Percentiles rank a stretch among this genome's conserved stretches.
Conservation (phyloP, 495 filamentous ascomycete genomes). For the Penicillium dipodomyicola region DNA sequence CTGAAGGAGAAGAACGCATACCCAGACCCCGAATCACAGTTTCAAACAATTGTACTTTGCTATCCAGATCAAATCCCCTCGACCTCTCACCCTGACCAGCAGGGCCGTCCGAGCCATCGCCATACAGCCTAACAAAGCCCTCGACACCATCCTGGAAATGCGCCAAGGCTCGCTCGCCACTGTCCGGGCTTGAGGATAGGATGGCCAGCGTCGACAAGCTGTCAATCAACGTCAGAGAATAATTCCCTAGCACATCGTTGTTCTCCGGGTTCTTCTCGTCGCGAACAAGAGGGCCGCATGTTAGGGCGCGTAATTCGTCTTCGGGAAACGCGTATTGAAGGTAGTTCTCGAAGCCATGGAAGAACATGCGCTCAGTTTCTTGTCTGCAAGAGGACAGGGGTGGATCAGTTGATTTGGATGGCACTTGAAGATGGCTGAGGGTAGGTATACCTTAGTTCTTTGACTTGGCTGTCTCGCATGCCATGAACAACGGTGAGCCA, state of each 20-base stretch:
- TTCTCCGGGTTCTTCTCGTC: constrained; percentile 80
- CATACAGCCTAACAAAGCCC: constrained; percentile 79
- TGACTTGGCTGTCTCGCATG: constrained; percentile 42
- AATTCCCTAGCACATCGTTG: constrained; percentile 95
- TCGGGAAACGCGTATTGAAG: constrained; percentile 92
- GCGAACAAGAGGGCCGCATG: constrained; percentile 78
- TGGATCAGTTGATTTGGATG: background rate
- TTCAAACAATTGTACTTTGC: constrained; percentile 97
- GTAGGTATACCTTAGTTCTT: constrained; percentile 38
- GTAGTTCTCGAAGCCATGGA: constrained; percentile 96
- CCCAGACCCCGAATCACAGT: constrained; percentile 90
- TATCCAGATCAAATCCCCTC: constrained; percentile 92
- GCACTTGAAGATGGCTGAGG: background rate
- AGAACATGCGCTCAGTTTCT: constrained; percentile 91
- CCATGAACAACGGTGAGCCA: constrained; percentile 41
- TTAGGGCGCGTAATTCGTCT: constrained; percentile 88
- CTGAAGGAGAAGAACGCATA: constrained; percentile 15
- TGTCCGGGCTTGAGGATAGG: constrained; percentile 66
- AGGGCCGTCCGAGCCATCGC: constrained; percentile 71
- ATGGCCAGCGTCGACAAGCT: constrained; percentile 92
- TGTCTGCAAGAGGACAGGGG: constrained; percentile 40
- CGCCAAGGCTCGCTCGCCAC: constrained; percentile 57
- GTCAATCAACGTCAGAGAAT: constrained; percentile 92
- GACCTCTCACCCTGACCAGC: constrained; percentile 67
- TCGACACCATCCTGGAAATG: constrained; percentile 81